Evolutionary conservation across 805 yeast genomes (phyloP).

Genomic region (Candida jianshihensis): DNA sequence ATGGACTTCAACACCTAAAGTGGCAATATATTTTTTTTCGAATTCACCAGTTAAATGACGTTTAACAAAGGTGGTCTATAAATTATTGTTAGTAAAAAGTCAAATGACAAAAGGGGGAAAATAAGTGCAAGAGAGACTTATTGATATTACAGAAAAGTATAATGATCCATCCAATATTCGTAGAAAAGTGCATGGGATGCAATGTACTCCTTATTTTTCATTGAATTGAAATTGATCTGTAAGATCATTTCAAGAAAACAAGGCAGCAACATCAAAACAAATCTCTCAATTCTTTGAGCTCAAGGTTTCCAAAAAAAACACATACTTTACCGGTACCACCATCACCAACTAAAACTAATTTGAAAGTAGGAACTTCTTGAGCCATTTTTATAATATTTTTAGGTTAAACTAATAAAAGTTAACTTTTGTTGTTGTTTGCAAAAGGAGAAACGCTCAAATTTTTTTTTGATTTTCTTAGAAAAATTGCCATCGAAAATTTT

Average conservation of each 20-base stretch:
- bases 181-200: no score
- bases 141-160: no score
- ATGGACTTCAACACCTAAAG: constrained; percentile 99
- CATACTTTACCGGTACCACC: constrained; percentile 99
- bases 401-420: constrained; percentile 1
- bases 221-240: no score
- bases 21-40: constrained; percentile 97
- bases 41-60: constrained; percentile 99
- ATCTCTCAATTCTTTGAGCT: no score
- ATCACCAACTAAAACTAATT: constrained; percentile 98
- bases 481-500: constrained; percentile 9
- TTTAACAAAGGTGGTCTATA: constrained; percentile 93
- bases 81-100: constrained; percentile 13
- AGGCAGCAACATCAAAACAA: no score
- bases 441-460: constrained; percentile 1
- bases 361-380: constrained; percentile 87
- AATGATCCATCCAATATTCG: no score
- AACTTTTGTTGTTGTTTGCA: neutral
- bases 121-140: no score
- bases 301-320: constrained; percentile 7
- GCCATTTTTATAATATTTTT: constrained; percentile 47
- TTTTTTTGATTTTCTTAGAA: neutral
- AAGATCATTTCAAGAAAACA: no score
- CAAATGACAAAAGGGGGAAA: no score
- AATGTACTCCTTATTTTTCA: no score